Conservation (phyloP, 2,329 filamentous ascomycete genomes). For the Penicillium sp. region DNA sequence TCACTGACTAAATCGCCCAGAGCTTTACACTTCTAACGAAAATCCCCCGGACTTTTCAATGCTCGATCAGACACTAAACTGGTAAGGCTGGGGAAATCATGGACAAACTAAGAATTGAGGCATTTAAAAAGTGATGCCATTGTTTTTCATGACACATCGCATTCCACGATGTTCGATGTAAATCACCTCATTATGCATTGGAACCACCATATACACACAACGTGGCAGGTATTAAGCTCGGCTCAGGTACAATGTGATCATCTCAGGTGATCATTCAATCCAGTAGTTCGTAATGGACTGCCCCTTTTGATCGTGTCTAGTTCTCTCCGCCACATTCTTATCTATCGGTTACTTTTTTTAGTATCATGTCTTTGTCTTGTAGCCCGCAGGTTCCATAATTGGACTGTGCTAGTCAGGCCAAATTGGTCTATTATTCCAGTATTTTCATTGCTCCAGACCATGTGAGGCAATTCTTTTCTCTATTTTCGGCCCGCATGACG, state of each 20-base stretch:
- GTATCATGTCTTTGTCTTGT: constrained; percentile 2
- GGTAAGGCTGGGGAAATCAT: constrained; percentile 11
- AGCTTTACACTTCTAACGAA: constrained; percentile 5
- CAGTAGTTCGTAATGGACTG: neutral
- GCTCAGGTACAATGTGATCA: neutral
- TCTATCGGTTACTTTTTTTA: constrained; percentile 3
- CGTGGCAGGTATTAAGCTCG: neutral
- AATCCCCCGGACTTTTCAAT: constrained; percentile 21
- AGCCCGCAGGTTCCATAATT: neutral
- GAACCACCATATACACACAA: neutral
- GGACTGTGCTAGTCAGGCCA: neutral
- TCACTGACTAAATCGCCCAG: neutral
- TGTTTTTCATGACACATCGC: constrained; percentile 23
- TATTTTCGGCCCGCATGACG: constrained; percentile 30
- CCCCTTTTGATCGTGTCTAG: neutral
- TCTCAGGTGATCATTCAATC: constrained; percentile 1
- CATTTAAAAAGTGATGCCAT: constrained; percentile 9
- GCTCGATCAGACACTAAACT: neutral
- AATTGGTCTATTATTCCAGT: neutral
- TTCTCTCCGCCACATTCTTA: constrained; percentile 1
- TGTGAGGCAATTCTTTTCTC: constrained; percentile 23
- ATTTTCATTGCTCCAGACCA: constrained; percentile 6
- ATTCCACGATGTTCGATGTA: constrained; percentile 19
- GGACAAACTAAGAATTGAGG: constrained; percentile 10
- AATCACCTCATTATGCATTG: constrained; percentile 16